Evolutionary conservation across 805 yeast species (phyloP).

Genomic region (Pichia paraexigua): DNA sequence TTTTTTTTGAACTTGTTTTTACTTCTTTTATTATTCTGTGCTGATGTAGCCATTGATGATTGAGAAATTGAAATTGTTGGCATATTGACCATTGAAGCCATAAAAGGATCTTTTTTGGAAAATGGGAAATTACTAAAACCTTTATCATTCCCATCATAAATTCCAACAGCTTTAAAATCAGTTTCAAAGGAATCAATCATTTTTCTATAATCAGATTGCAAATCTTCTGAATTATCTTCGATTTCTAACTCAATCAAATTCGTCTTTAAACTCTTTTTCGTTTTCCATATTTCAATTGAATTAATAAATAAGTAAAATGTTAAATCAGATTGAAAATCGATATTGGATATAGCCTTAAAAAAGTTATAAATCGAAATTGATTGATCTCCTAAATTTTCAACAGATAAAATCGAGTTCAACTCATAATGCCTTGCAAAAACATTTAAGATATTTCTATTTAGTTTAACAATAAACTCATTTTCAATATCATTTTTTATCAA

Average conservation of each 20-base stretch:
- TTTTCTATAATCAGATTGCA: slow-evolving; percentile 6
- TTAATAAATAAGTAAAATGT: slow-evolving; percentile 8
- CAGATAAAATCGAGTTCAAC: neutral
- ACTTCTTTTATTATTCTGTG: neutral
- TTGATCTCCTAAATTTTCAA: neutral
- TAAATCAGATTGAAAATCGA: neutral
- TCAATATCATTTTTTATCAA: neutral
- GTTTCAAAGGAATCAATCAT: slow-evolving; percentile 9
- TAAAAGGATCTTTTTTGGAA: neutral
- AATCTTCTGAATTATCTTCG: neutral
- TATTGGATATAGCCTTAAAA: neutral
- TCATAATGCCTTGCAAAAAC: neutral
- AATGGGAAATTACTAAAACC: neutral
- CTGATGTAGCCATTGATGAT: neutral
- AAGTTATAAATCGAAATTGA: neutral
- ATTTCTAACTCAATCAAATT: slow-evolving; percentile 1
- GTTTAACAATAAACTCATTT: neutral
- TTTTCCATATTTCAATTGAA: slow-evolving; percentile 3
- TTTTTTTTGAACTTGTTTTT: neutral
- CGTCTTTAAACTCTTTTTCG: neutral
- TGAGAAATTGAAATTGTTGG: slow-evolving; percentile 5
- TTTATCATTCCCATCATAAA: slow-evolving; percentile 4
- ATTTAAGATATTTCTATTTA: neutral
- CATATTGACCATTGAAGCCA: neutral
- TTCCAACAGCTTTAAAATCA: slow-evolving; percentile 10